Conservation (phyloP, 345 rosid species). For the Theobroma cacao region DNA sequence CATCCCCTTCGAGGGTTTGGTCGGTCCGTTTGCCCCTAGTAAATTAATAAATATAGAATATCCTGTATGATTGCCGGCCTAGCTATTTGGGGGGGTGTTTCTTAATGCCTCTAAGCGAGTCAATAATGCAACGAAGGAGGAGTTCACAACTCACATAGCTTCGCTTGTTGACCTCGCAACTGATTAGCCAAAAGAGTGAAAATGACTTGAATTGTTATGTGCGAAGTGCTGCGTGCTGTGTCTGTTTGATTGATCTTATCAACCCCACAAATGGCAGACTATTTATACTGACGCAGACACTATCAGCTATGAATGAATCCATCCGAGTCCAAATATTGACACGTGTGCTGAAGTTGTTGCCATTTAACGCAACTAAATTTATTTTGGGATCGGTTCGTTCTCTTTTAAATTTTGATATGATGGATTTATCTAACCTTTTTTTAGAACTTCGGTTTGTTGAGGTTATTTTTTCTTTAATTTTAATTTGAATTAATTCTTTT, state of each 20-base stretch:
- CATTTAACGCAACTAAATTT: neutral
- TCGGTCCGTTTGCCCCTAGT: neutral
- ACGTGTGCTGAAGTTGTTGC: neutral
- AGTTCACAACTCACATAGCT: neutral
- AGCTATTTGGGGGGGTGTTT: neutral
- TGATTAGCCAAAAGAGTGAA: neutral
- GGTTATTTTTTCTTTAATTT: no score
- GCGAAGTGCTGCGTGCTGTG: no score
- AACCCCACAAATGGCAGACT: no score
- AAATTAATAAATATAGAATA: neutral
- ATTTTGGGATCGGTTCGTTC: neutral
- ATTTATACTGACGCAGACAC: no score
- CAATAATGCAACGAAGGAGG: neutral
- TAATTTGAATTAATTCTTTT: neutral
- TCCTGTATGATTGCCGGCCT: neutral
- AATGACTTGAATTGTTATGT: neutral
- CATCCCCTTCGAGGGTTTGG: neutral
- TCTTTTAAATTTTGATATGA: neutral
- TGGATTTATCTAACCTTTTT: neutral
- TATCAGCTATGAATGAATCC: neutral
- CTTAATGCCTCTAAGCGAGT: neutral
- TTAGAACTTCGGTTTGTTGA: neutral
- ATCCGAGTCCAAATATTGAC: neutral
- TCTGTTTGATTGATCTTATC: neutral
- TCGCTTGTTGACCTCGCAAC: slow-evolving; percentile 10